These are phyloP conservation scores for Brassica rapa DNA, from an alignment of 345 rosid genomes.

Conservation along the genomic window DNA sequence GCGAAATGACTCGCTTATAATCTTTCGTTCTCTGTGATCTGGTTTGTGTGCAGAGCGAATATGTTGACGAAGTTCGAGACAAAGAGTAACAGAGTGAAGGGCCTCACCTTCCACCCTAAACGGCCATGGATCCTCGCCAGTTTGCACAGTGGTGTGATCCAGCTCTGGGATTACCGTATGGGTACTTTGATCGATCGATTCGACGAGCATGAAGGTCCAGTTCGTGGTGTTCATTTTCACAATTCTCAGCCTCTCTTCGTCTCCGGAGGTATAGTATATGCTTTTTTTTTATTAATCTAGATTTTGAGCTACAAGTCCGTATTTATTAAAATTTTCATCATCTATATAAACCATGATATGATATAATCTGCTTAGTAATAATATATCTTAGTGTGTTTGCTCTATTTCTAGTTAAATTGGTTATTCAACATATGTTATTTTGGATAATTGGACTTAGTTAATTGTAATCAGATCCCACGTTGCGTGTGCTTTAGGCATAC, in stretches of 20 bases:
- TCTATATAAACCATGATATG: not conserved
- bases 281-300: not conserved
- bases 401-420: not conserved
- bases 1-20: not conserved
- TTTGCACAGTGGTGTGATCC: constrained; percentile 97
- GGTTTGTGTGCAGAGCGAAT: constrained; percentile 7
- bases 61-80: constrained; percentile 97
- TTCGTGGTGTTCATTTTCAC: constrained; percentile 94
- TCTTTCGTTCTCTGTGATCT: constrained; percentile 26
- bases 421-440: not conserved
- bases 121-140: constrained; percentile 96
- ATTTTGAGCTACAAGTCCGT: not conserved
- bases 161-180: constrained; percentile 97
- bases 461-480: not conserved
- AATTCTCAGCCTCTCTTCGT: constrained; percentile 85
- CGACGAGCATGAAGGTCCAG: constrained; percentile 95
- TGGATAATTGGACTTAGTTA: not conserved
- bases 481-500: not conserved
- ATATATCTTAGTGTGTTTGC: not conserved
- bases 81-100: constrained; percentile 94
- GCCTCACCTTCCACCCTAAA: constrained; percentile 85
- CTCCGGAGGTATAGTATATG: constrained; percentile 63
- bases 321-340: not conserved
- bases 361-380: not conserved
- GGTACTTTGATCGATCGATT: constrained; percentile 85